These are phyloP conservation scores for Tricladium varicosporioides DNA, from an alignment of 2,329 filamentous ascomycete genomes.

Conservation along the genomic window DNA sequence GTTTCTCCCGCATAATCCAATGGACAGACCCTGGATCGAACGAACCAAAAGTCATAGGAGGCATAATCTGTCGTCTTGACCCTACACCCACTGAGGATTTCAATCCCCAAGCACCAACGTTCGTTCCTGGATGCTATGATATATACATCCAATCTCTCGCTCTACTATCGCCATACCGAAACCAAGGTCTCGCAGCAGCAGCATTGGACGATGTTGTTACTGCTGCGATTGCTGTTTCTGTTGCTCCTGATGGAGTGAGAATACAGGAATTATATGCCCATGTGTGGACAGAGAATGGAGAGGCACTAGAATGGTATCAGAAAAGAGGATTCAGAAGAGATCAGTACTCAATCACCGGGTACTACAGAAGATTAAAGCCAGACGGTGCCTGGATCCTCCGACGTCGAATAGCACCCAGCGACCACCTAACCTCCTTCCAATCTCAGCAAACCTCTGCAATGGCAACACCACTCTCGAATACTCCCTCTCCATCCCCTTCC, in stretches of 20 bases:
- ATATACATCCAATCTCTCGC: conserved; percentile 66
- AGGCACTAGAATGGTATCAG: conserved; percentile 61
- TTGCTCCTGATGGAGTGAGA: conserved; percentile 14
- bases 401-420: conserved; percentile 36
- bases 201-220: conserved; percentile 43
- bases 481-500: conserved; percentile 2
- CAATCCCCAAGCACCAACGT: conserved; percentile 16
- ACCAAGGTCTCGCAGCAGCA: conserved; percentile 56
- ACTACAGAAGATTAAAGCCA: conserved; percentile 62
- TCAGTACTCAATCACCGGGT: conserved; percentile 47
- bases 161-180: conserved; percentile 61
- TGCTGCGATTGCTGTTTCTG: conserved; percentile 24
- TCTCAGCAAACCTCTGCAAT: neutral
- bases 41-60: conserved; percentile 54
- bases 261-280: conserved; percentile 57
- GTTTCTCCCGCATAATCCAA: conserved; percentile 58
- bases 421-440: conserved; percentile 21
- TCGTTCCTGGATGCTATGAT: conserved; percentile 37
- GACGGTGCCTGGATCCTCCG: conserved; percentile 60
- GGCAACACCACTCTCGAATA: neutral
- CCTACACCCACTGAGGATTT: conserved; percentile 33
- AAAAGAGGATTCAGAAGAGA: conserved; percentile 54
- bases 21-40: conserved; percentile 46
- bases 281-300: conserved; percentile 66
- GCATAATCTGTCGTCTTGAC: conserved; percentile 60